Percentiles rank a stretch among this genome's conserved stretches.
These are phyloP conservation scores for Ambispora gerdemannii DNA, from an alignment of 192 early-diverging fungal species.

Conservation along the genomic window DNA sequence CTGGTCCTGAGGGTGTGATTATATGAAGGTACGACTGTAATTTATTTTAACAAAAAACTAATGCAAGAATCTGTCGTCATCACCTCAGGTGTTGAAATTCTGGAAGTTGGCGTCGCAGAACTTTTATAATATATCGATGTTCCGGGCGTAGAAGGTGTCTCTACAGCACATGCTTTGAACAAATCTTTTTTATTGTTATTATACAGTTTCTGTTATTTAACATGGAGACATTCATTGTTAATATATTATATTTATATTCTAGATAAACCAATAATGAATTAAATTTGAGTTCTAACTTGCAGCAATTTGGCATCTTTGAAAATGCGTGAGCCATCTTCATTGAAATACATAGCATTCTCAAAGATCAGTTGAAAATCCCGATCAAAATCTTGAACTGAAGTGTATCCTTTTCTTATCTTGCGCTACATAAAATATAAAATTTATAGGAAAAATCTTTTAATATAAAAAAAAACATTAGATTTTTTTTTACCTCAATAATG, in stretches of 20 bases:
- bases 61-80: too few species aligned
- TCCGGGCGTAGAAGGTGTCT: background rate
- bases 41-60: too few species aligned
- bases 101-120: background rate
- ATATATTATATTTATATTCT: too few species aligned
- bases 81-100: background rate
- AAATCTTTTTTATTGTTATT: background rate
- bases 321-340: conserved; percentile 78
- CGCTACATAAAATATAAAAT: conserved; percentile 40
- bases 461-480: background rate
- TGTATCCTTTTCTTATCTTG: conserved; percentile 60
- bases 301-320: conserved; percentile 69
- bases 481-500: conserved; percentile 52
- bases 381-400: conserved; percentile 68
- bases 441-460: background rate
- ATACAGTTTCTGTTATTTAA: background rate
- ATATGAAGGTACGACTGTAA: too few species aligned
- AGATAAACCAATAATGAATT: conserved; percentile 10
- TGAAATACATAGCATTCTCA: conserved; percentile 87
- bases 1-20: too few species aligned
- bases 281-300: conserved; percentile 32
- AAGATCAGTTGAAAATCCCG: conserved; percentile 79
- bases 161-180: background rate
- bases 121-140: background rate
- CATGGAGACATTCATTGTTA: too few species aligned